A percentile compares a stretch with the other conserved stretches of the same genome.
Conservation (phyloP, 768 basidiomycete genomes). For the Mycena vulgaris region DNA sequence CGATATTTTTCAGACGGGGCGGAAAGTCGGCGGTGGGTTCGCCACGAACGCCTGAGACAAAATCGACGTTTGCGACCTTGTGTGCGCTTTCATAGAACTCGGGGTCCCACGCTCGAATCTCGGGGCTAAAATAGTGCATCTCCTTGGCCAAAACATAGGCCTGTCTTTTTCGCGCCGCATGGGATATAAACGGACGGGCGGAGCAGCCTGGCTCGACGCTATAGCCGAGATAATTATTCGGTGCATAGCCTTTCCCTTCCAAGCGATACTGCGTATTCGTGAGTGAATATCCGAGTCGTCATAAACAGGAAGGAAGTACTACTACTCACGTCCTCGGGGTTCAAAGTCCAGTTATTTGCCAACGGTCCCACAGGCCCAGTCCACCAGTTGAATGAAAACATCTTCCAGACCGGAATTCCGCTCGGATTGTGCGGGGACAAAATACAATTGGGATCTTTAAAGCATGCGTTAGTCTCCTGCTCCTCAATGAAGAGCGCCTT, state of each 20-base stretch:
- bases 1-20: conserved; percentile 14
- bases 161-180: conserved; percentile 42
- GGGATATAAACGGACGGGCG: conserved; percentile 42
- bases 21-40: not conserved
- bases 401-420: conserved; percentile 56
- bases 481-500: conserved; percentile 39
- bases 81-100: conserved; percentile 22
- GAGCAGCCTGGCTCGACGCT: conserved; percentile 50
- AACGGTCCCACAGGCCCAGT: conserved; percentile 33
- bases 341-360: conserved; percentile 52
- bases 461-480: conserved; percentile 5
- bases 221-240: conserved; percentile 44
- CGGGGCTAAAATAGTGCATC: conserved; percentile 6
- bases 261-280: conserved; percentile 33
- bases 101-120: conserved; percentile 19
- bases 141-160: conserved; percentile 24
- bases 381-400: conserved; percentile 52
- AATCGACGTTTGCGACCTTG: conserved; percentile 3
- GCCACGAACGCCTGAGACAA: conserved; percentile 19
- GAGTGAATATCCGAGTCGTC: too few relatives aligned
- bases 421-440: conserved; percentile 41
- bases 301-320: not conserved
- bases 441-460: conserved; percentile 10
- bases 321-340: conserved; percentile 43
- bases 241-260: not conserved